Base-by-base conservation (phyloP, 2,329 filamentous ascomycete genomes). In the Sphaerulina musiva region DNA sequence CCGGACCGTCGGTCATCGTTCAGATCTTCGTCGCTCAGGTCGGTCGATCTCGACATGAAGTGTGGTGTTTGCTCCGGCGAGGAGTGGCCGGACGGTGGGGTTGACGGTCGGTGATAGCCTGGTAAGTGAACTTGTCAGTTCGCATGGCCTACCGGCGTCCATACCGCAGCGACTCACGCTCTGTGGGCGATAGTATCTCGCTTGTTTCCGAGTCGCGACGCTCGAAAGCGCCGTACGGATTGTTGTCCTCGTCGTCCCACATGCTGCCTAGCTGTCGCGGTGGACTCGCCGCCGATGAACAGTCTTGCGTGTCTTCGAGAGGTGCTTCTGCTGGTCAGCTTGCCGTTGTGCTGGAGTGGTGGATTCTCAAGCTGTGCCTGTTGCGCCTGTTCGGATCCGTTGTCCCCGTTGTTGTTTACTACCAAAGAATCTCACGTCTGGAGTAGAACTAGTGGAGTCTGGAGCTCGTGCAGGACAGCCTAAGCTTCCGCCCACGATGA, bases 171-270 rank as follows among this genome's bases (percentile, higher is more conserved):
- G 17, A 67, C 66, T 38, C 32, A 67, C 65, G 63, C 23, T 66
- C 60, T 32, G 43, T 61, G 10, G 65, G 64, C 44, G 64, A 64
- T 11, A 64, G 62, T 3, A 66, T 55, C 32, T 85, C 85, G 29
- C 85, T 89, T 44, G 83, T 79, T 70, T 86, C 83, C 58, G 87
- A 88, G 72, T 95, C 88, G 66, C 88, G 84, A 65, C 87, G 86
- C 71, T 93, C 88, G 76, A 95, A 96, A 72, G 89, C 92, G 66
- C 90, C 91, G 69, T 97, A 96, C 4, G 92, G 92, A 71, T 97
- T 97, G 75, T 97, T 97, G 69, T 97, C 89, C 75, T 97, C 92
- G 78, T 97, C 91, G 80, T 96, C 95, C 92, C 92, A 97, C 92
- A 97, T 97, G 63, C 65, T 80, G 70, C 31, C 39, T 36, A 10